phyloP scores from a whole-genome alignment of 2,329 filamentous ascomycete genomes.

The Penicillium nordicum region DNA sequence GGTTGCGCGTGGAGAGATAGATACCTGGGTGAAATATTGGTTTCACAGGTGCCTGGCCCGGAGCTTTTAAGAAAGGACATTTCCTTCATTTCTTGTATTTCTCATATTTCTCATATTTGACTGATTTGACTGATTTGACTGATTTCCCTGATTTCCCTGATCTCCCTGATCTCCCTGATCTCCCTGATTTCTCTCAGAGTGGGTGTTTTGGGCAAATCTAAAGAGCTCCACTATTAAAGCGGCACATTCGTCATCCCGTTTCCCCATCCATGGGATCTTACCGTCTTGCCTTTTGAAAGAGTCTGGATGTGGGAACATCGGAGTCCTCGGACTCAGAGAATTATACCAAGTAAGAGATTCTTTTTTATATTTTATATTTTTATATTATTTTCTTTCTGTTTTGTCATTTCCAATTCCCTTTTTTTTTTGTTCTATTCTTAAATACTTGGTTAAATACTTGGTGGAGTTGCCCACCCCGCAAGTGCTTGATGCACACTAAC shows the following conservation, averaged over 20 bases:
- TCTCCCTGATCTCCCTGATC: too few species aligned
- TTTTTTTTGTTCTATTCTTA: neutral
- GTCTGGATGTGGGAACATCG: too few species aligned
- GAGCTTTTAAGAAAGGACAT: conserved; percentile 1
- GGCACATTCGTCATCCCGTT: conserved; percentile 10
- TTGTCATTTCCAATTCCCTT: too few species aligned
- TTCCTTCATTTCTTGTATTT: too few species aligned
- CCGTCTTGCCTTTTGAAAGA: neutral
- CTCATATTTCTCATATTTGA: too few species aligned
- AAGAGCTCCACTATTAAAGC: neutral
- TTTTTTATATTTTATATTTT: neutral
- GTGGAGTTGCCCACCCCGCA: conserved; percentile 7
- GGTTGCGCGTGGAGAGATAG: conserved; percentile 17
- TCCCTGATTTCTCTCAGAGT: neutral
- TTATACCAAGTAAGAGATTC: neutral
- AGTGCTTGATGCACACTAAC: conserved; percentile 11
- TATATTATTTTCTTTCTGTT: neutral
- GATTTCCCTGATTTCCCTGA: too few species aligned
- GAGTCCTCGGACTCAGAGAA: neutral
- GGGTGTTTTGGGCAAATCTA: neutral
- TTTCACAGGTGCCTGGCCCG: conserved; percentile 22
- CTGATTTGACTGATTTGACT: too few species aligned
- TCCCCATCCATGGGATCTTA: neutral
- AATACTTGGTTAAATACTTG: too few species aligned
- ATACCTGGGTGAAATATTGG: conserved; percentile 2